Evolutionary conservation across 2,329 filamentous ascomycete genomes (phyloP).

Genomic region (Aspergillus sp.): DNA sequence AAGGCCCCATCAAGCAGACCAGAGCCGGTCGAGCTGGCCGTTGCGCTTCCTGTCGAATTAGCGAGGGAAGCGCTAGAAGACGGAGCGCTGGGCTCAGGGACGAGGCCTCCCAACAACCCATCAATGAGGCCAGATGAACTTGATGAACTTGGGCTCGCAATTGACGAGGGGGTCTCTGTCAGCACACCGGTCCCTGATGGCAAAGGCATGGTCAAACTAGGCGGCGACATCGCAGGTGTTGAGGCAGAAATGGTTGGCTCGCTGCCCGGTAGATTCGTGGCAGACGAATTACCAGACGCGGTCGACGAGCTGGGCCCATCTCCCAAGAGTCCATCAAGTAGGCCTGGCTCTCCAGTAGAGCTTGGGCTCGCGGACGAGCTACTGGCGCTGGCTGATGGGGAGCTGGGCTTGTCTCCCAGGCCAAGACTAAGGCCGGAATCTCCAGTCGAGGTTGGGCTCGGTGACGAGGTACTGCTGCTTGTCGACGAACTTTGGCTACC

Average conservation of each 20-base stretch:
- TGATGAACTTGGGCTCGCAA: background rate
- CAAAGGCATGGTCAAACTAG: background rate
- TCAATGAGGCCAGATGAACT: background rate
- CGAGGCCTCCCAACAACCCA: background rate
- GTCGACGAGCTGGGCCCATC: background rate
- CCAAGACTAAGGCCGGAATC: constrained; percentile 1
- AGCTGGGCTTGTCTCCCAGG: background rate
- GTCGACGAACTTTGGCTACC: background rate
- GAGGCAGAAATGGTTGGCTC: background rate
- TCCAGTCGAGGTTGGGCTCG: background rate
- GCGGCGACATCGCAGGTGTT: too few relatives aligned
- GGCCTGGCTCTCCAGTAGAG: background rate
- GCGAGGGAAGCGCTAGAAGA: background rate
- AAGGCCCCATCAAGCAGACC: constrained; percentile 1
- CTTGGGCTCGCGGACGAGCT: background rate
- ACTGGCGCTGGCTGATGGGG: background rate
- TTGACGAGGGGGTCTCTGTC: background rate
- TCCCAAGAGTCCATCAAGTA: constrained; percentile 1
- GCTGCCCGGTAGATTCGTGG: background rate
- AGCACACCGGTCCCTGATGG: too few relatives aligned
- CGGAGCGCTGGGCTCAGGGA: background rate
- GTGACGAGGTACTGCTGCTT: background rate
- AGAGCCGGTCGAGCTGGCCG: background rate
- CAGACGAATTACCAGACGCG: background rate
- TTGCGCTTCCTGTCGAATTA: background rate